Base-by-base conservation (phyloP, 129 eudicot species). In the Flaveria trinervia region DNA sequence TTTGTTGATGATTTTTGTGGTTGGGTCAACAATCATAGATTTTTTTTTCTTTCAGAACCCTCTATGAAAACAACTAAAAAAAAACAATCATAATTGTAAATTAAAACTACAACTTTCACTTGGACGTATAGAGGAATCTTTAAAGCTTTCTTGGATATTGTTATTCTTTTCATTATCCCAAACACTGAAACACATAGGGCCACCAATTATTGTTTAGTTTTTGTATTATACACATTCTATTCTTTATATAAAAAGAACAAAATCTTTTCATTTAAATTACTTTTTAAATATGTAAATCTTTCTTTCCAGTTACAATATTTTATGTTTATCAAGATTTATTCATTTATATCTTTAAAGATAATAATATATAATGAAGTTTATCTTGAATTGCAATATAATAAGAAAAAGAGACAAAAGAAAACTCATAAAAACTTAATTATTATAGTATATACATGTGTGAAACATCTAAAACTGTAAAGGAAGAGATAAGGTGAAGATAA, bases 91-190 rank as follows among this genome's bases (percentile, higher is more conserved):
- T 23, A 22, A 59, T 3, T 2, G 4, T 9, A 20, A 22, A 59
- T 0, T 9, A n/a, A 25, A 13, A 12, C 18, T 11, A 26, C 67
- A 61, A 61, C 68, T 26, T 61, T 26, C 43, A 11, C 44, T 61
- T 61, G 46, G 71, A 64, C 68, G 41, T 72, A 22, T 28, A 74
- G 41, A 30, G 57, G 73, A 65, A 72, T 64, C 78, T 64, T 49
- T 64, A 65, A 16, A 80, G 61, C 69, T 73, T 17, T 66, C 59
- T 73, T 73, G 79, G 74, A 66, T 73, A 5, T 41, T 65, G 69
- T 80, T 13, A 45, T 80, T 73, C 26, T 73, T 65, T 66, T 65
- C 54, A 80, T 80, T 80, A 80, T 80, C 83, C 74, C 54, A 65
- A 22, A 43, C n/a, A n/a, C n/a, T n/a, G n/a, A n/a, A n/a, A n/a